A percentile compares a stretch with the other conserved stretches of the same genome.
Evolutionary conservation across 345 rosid species (phyloP).

Genomic region (Turnera subulata): DNA sequence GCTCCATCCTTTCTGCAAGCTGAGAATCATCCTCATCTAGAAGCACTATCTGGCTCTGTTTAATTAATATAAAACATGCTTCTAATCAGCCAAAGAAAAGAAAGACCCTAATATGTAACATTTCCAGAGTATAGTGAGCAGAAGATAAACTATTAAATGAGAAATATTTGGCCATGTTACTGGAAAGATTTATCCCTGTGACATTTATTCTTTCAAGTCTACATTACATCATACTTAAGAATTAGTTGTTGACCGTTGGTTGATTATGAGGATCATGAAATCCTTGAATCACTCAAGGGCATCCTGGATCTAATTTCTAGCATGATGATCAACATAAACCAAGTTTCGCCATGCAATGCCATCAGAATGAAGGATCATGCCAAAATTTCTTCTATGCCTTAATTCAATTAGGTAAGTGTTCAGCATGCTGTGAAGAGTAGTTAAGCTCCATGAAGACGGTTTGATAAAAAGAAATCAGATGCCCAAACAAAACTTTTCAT

Average conservation of each 20-base stretch:
- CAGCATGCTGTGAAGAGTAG: not conserved
- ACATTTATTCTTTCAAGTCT: not conserved
- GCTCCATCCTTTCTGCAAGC: slow-evolving; percentile 27
- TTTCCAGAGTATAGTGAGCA: not conserved
- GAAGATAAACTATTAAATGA: not conserved
- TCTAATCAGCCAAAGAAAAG: slow-evolving; percentile 10
- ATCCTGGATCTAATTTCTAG: not conserved
- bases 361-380: not conserved
- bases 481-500: no score
- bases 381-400: not conserved
- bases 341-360: not conserved
- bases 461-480: no score
- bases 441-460: not conserved
- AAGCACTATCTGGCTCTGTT: slow-evolving; percentile 51
- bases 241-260: not conserved
- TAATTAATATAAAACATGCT: slow-evolving; percentile 7
- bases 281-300: no score
- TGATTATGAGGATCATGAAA: not conserved
- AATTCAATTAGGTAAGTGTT: not conserved
- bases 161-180: not conserved
- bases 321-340: not conserved
- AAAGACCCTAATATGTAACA: not conserved
- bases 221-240: not conserved
- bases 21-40: slow-evolving; percentile 63
- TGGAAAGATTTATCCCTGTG: not conserved